Evolutionary conservation across 108 stramenopile genomes (phyloP).

Genomic region (Cyclotella sp.): DNA sequence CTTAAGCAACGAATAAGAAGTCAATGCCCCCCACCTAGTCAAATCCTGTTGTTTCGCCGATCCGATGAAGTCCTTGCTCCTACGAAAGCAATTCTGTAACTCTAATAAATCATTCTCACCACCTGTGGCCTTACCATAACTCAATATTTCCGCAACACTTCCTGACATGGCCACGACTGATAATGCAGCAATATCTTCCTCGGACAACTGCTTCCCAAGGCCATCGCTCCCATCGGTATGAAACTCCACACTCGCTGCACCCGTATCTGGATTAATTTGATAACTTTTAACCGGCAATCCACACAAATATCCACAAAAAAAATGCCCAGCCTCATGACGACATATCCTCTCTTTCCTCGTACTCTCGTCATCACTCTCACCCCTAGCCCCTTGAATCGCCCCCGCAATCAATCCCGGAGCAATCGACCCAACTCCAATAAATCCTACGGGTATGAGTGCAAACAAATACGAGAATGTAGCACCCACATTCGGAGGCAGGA

Average conservation of each 20-base stretch:
- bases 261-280: conserved; percentile 50
- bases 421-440: conserved; percentile 74
- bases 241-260: conserved; percentile 82
- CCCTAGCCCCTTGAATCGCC: conserved; percentile 53
- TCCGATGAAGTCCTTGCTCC: conserved; percentile 77
- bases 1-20: conserved; percentile 64
- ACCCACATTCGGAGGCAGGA: conserved; percentile 82
- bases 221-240: conserved; percentile 44
- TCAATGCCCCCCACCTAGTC: conserved; percentile 88
- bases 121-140: conserved; percentile 66
- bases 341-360: conserved; percentile 63
- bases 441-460: conserved; percentile 82
- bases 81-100: conserved; percentile 70
- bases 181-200: conserved; percentile 69
- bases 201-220: conserved; percentile 46
- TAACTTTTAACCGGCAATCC: conserved; percentile 82
- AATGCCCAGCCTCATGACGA: conserved; percentile 86
- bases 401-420: conserved; percentile 79
- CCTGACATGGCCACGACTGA: conserved; percentile 84
- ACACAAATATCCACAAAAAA: conserved; percentile 84
- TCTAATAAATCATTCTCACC: conserved; percentile 81
- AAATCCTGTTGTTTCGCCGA: conserved; percentile 88
- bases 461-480: conserved; percentile 82
- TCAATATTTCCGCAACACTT: conserved; percentile 79
- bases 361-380: conserved; percentile 51